These are phyloP conservation scores for Platanthera zijinensis DNA, from an alignment of 106 monocot genomes.

Conservation along the genomic window DNA sequence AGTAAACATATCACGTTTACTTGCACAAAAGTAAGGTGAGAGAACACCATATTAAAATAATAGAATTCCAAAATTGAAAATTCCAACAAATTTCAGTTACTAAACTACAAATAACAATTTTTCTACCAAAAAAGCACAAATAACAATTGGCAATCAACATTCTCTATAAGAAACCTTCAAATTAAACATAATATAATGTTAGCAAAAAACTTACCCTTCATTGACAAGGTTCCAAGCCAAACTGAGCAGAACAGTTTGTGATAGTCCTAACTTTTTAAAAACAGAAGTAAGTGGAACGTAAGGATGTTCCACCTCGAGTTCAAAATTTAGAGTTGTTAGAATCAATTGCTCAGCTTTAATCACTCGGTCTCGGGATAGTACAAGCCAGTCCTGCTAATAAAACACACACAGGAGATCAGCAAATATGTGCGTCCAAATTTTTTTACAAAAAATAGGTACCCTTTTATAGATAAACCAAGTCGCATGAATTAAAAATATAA, in stretches of 20 bases:
- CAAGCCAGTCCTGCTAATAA: slow-evolving; percentile 72
- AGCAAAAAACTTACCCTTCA: slow-evolving; percentile 65
- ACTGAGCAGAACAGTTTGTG: slow-evolving; percentile 52
- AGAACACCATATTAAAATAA: background rate
- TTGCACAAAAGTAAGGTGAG: background rate
- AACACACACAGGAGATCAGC: background rate
- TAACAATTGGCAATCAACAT: background rate
- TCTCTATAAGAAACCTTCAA: background rate
- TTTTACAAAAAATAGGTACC: background rate
- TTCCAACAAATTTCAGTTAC: no score
- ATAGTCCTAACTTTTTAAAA: slow-evolving; percentile 76
- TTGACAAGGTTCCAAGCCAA: slow-evolving; percentile 74
- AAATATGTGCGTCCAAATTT: background rate
- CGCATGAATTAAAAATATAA: background rate
- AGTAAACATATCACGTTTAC: background rate
- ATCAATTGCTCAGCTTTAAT: slow-evolving; percentile 71
- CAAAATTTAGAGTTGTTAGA: slow-evolving; percentile 89
- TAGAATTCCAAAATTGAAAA: background rate
- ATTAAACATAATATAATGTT: slow-evolving; percentile 1
- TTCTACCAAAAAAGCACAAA: background rate
- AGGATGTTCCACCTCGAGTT: slow-evolving; percentile 80
- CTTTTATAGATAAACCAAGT: background rate
- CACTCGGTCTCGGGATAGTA: slow-evolving; percentile 64
- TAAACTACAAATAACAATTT: no score
- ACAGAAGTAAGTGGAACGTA: slow-evolving; percentile 67